A percentile compares a stretch with the other conserved stretches of the same genome.
phyloP scores from a whole-genome alignment of 1,139 yeast genomes.

The Pichia sp. region DNA sequence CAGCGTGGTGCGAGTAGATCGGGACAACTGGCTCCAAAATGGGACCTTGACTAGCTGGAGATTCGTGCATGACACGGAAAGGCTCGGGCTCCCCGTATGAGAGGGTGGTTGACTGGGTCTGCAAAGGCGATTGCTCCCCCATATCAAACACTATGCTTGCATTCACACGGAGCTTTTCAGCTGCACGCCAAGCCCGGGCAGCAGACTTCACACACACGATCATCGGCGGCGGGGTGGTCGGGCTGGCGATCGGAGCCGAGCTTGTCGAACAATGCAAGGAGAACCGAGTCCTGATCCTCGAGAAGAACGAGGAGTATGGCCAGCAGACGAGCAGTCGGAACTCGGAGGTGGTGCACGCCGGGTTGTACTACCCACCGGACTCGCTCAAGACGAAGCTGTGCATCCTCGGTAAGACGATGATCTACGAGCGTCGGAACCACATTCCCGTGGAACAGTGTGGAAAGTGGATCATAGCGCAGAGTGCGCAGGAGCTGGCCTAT shows the following conservation, averaged over 20 bases:
- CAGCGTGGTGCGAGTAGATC: no score
- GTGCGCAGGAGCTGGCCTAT: constrained; percentile 56
- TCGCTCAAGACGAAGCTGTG: constrained; percentile 68
- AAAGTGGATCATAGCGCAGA: constrained; percentile 86
- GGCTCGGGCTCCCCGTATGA: no score
- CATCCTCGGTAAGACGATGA: constrained; percentile 64
- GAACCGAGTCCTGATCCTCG: constrained; percentile 59
- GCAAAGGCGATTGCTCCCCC: no score
- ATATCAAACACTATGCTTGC: background rate
- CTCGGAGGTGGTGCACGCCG: constrained; percentile 92
- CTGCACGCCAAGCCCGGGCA: background rate
- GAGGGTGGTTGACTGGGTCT: no score
- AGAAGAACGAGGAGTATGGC: constrained; percentile 62
- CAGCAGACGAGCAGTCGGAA: constrained; percentile 82
- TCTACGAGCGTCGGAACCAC: constrained; percentile 49
- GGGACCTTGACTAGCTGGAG: no score
- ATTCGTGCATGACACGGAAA: no score
- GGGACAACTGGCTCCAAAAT: no score
- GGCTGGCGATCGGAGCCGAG: constrained; percentile 75
- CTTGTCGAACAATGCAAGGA: constrained; percentile 43
- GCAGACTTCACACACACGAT: constrained; percentile 73
- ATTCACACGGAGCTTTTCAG: constrained; percentile 1
- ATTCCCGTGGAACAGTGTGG: constrained; percentile 61
- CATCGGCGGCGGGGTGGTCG: constrained; percentile 87
- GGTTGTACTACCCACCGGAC: constrained; percentile 70